These are phyloP conservation scores for Amphicarpaea edgeworthii DNA, from an alignment of 306 rosid species.

Conservation along the genomic window DNA sequence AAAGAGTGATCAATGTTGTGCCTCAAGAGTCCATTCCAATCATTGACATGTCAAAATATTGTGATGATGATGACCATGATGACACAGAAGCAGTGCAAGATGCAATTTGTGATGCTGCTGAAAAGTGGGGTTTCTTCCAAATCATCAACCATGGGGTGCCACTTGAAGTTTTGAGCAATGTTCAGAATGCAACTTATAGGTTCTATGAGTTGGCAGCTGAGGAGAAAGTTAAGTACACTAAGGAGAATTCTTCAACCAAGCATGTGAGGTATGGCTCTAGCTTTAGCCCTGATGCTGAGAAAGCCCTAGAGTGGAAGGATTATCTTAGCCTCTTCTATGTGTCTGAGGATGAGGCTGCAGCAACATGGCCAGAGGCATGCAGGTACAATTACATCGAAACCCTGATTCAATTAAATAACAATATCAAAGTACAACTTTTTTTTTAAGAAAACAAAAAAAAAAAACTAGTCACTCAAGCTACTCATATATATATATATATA, in stretches of 20 bases:
- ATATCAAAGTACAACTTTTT: neutral
- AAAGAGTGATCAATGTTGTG: constrained; percentile 41
- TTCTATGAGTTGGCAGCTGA: constrained; percentile 56
- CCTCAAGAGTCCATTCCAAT: constrained; percentile 57
- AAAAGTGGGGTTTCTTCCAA: constrained; percentile 74
- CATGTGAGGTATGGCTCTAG: constrained; percentile 61
- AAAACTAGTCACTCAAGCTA: too few species aligned
- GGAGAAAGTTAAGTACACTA: constrained; percentile 56
- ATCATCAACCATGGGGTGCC: constrained; percentile 69
- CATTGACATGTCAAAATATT: constrained; percentile 65
- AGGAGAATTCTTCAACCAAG: constrained; percentile 50
- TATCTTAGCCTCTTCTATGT: constrained; percentile 65
- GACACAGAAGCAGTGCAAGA: constrained; percentile 49
- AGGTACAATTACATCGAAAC: constrained; percentile 39
- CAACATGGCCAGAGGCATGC: constrained; percentile 65
- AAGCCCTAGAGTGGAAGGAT: constrained; percentile 74
- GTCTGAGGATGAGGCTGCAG: constrained; percentile 63
- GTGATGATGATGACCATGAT: too few species aligned
- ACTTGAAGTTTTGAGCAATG: constrained; percentile 49
- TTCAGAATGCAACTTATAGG: constrained; percentile 59
- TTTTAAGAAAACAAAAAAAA: too few species aligned
- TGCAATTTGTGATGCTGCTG: constrained; percentile 65
- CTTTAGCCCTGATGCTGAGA: constrained; percentile 63
- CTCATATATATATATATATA: too few species aligned
- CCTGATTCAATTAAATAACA: neutral